Evolutionary conservation across 352 stramenopile species (phyloP), one percentile per base, ranked within the genome.

Genomic region (Halophytophthora polymorphica): DNA sequence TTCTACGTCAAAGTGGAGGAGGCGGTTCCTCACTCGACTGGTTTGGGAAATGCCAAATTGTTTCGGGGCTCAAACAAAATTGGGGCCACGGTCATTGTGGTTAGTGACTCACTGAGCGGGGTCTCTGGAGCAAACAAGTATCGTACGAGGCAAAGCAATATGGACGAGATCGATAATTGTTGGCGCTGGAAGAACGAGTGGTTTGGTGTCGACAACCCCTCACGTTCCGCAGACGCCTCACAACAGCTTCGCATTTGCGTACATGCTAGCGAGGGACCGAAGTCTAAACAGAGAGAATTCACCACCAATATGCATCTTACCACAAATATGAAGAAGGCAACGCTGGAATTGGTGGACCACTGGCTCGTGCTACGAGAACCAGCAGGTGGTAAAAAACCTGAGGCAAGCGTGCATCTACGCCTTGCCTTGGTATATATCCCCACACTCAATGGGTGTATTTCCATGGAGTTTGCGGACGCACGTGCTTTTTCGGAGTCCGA

Each of bases 161-260:
- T 37, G 6, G 47, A 60, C 47, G 29, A 37, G 28, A 45, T 34
- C 13, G 22, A 15, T 37, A 37, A 53, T 5, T 36, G 51, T n/a
- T 76, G 67, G 64, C 12, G 21, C 23, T 76, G 67, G 67, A 33
- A 41, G 5, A 50, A 63, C 18, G 67, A 76, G 23, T 56, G 48
- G 42, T 55, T 76, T 33, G 11, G 21, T 45, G 52, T 67, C 56
- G 2, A 29, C 4, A n/a, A 53, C 28, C 7, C 2, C 12, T 25
- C 31, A 3, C 31, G 40, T 25, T 34, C 17, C n/a, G n/a, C n/a
- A 28, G 40, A 18, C 38, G 3, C 8, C 2, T 18, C 33, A 14
- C 40, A 64, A 38, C 38, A 56, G 2, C 17, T 70, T 4, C 29
- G 39, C 22, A 1, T 64, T 18, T 46, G 23, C 11, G 41, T 67